Conservation (phyloP, 768 basidiomycete species). For the Russula vinacea region DNA sequence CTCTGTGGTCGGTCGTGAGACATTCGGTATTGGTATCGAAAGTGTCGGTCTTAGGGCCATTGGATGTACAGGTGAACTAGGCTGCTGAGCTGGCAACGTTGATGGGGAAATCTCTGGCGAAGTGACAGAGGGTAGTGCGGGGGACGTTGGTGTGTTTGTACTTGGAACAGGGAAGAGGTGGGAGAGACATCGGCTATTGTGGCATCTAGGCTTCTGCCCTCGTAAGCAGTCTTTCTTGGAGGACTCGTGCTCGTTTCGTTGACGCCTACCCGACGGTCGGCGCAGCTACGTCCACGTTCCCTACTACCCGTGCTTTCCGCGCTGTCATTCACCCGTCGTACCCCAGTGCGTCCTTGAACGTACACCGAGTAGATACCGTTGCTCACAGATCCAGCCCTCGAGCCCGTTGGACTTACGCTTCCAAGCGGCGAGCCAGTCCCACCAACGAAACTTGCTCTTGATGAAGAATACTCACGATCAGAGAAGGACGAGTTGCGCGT, state of each 20-base stretch:
- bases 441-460: constrained; percentile 31
- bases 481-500: constrained; percentile 55
- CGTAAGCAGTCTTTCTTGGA: constrained; percentile 5
- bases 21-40: constrained; percentile 5
- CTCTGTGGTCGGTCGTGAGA: not conserved
- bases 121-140: not conserved
- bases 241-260: constrained; percentile 27
- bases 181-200: not conserved
- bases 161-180: constrained; percentile 1
- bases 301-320: constrained; percentile 17
- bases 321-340: constrained; percentile 20
- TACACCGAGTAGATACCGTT: constrained; percentile 25
- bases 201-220: constrained; percentile 9
- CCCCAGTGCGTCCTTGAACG: constrained; percentile 25
- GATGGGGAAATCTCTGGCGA: not conserved
- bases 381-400: constrained; percentile 30
- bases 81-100: not conserved
- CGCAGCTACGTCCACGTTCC: constrained; percentile 27
- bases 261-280: constrained; percentile 21
- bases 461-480: constrained; percentile 47
- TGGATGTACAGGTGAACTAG: not conserved
- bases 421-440: constrained; percentile 40
- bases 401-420: constrained; percentile 39
- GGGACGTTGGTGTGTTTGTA: not conserved
- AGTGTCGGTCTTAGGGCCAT: constrained; percentile 1